phyloP scores from a whole-genome alignment of 108 stramenopile species.

The Discostella stelligeroides region DNA sequence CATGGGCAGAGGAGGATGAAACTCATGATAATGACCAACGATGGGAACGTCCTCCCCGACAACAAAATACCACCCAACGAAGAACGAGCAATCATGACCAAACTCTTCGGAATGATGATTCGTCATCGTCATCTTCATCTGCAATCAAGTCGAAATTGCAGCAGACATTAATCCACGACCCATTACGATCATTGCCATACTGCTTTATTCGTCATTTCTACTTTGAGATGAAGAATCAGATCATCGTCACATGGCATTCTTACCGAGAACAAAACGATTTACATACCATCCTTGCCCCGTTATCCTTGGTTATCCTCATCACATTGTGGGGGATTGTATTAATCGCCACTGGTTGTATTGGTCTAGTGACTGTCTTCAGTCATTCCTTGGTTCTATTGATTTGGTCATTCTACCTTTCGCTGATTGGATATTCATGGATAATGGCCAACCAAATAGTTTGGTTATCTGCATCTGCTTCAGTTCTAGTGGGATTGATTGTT shows the following conservation, averaged over 20 bases:
- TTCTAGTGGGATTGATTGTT: neutral
- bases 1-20: no score
- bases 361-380: neutral
- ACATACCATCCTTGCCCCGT: slow-evolving; percentile 4
- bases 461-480: neutral
- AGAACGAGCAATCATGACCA: neutral
- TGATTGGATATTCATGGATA: neutral
- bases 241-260: slow-evolving; percentile 9
- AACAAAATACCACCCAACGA: neutral
- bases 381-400: neutral
- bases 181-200: slow-evolving; percentile 25
- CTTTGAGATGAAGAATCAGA: slow-evolving; percentile 9
- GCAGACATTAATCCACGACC: slow-evolving; percentile 29
- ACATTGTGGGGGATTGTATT: slow-evolving; percentile 2
- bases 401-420: neutral
- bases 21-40: no score
- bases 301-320: slow-evolving; percentile 17
- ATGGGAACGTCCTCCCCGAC: neutral
- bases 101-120: neutral
- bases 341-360: neutral
- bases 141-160: slow-evolving; percentile 21
- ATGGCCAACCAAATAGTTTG: neutral
- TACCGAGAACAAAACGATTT: slow-evolving; percentile 7
- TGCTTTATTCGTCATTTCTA: slow-evolving; percentile 31
- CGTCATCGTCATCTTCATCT: neutral